Percentiles rank a stretch among this genome's conserved stretches.
These are phyloP conservation scores for Endoconidiophora polonica DNA, from an alignment of 2,329 filamentous ascomycete species.

Conservation along the genomic window DNA sequence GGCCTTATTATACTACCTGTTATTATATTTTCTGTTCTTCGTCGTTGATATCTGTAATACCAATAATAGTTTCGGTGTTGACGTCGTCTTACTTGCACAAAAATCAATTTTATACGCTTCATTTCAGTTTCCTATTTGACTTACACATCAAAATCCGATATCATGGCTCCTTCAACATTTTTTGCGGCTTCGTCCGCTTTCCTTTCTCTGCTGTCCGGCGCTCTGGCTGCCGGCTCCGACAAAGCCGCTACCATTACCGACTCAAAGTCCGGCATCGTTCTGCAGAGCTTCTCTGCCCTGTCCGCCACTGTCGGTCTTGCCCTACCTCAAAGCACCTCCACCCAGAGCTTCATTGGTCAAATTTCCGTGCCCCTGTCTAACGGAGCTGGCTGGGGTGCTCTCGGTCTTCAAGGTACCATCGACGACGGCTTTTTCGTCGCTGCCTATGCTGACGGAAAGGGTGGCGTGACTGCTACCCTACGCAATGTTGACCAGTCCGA, in stretches of 20 bases:
- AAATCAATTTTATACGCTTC: background rate
- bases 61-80: too few relatives aligned
- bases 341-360: slow-evolving; percentile 29
- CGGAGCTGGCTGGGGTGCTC: slow-evolving; percentile 29
- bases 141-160: background rate
- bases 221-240: background rate
- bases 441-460: slow-evolving; percentile 26
- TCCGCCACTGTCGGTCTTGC: slow-evolving; percentile 27
- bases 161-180: slow-evolving; percentile 5
- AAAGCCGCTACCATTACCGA: slow-evolving; percentile 11
- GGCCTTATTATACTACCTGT: slow-evolving; percentile 10
- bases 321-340: slow-evolving; percentile 22
- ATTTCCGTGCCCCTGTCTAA: slow-evolving; percentile 25
- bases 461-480: slow-evolving; percentile 26
- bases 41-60: background rate
- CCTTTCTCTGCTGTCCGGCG: slow-evolving; percentile 3
- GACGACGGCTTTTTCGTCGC: slow-evolving; percentile 27
- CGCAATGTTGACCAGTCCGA: slow-evolving; percentile 28
- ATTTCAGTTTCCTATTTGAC: background rate
- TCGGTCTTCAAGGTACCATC: slow-evolving; percentile 29
- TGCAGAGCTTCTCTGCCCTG: slow-evolving; percentile 20
- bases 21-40: background rate
- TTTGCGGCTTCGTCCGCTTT: slow-evolving; percentile 11
- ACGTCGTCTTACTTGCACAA: too few relatives aligned
- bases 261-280: slow-evolving; percentile 11